Evolutionary conservation across 2,329 filamentous ascomycete genomes (phyloP), one percentile per base, ranked within the genome.

Genomic region (Neonectria coccinea): DNA sequence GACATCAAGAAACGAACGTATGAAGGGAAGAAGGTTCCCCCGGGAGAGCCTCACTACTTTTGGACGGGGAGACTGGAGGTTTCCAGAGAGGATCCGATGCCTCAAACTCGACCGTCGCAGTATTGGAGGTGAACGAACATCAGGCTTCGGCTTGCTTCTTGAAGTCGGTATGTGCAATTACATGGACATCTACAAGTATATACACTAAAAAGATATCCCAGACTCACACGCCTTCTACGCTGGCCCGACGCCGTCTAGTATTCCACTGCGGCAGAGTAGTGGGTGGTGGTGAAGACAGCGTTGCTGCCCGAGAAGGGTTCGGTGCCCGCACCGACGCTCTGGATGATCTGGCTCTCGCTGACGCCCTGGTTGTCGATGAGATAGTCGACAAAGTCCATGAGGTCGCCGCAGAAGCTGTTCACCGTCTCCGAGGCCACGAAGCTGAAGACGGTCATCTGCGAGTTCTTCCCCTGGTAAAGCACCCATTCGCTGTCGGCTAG

Each of bases 311-410:
- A 80, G 68, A 88, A 88, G 3, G 85, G 82, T 78, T 88, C 86
- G 3, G 86, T 88, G 7, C 86, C 86, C 12, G 84, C 85, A 62
- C 83, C 82, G 29, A 87, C 79, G 63, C 80, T 83, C 66, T 82
- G 79, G 63, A 90, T 71, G 68, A 86, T 86, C 79, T 89, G 84
- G 69, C 71, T 82, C 42, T 75, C 74, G 5, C 81, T 74, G 51
- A 86, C 78, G 1, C 82, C 82, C 67, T 88, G 79, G 68, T 79
- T 81, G 18, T 70, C 64, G 31, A 79, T 79, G 47, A 91, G 78
- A 74, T 89, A 89, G n/a, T 78, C 80, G 64, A 86, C 77, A 77
- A 90, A 90, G 5, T 81, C 77, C 68, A 80, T 80, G 68, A 90
- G 70, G 73, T 91, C 86, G 29, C 83, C 87, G 50, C 77, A 82